Evolutionary conservation across 2,329 filamentous ascomycete genomes (phyloP), one percentile per base, ranked within the genome.

Genomic region (Alternaria sp.): DNA sequence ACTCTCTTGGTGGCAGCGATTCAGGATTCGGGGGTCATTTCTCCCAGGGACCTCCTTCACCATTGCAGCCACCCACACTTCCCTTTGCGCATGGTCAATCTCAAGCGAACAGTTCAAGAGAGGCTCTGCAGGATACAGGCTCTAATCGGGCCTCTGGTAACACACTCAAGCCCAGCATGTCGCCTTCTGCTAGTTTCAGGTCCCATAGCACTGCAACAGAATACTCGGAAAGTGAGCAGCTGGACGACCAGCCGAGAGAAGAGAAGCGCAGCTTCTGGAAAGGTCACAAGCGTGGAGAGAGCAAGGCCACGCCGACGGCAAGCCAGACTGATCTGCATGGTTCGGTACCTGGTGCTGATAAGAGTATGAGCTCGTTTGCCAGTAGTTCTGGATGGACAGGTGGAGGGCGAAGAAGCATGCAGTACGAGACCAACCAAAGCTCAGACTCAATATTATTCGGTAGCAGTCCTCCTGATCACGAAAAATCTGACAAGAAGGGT

Each of bases 151-250:
- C 69, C 70, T 71, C 84, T 77, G 79, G 80, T 13, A 70, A 76
- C 6, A 82, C 84, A 0, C 74, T 93, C 31, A 88, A 86, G 64
- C 87, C 88, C 0, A 87, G 87, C 62, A 84, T 85, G 59, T 96
- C 92, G 0, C 91, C 91, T 0, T 86, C 90, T 0, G 86, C 88
- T 3, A 96, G 93, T 0, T 82, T 93, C 58, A 87, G 91, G 66
- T 94, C 92, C 10, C 84, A 84, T 44, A 86, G 85, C 0, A 87
- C 85, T 3, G 82, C 75, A 14, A 95, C 94, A 24, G 93, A 96
- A 65, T 87, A 89, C 23, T 96, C 92, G 0, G 93, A 97, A 72
- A 74, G 88, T 29, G 93, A 96, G 62, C 88, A 90, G 60, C 77
- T 84, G 9, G 91, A 93, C 28, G 90, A 92, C 31, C 67, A 77